Base-by-base conservation (phyloP, 805 yeast species). In the Candida orba region DNA sequence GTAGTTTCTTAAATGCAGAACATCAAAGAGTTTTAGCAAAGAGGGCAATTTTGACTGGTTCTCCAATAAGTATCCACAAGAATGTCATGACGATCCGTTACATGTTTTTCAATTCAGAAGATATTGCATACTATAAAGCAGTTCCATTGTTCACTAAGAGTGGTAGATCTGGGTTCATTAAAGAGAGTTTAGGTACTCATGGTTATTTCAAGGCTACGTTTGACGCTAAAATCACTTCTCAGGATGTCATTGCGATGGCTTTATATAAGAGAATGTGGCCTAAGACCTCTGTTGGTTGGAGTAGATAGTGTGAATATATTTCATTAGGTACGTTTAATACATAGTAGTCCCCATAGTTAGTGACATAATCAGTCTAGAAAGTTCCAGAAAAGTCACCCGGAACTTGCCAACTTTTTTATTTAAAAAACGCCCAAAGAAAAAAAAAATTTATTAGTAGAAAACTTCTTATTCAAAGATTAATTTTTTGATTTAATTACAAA, bases 141-240 rank as follows among this genome's bases (percentile, higher is more conserved):
- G 84, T 93, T 52, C 98, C 98, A 36, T 68, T 93, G 48, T 93
- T 88, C 65, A 90, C 98, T 35, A 88, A 86, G 63, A 75, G 81
- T 56, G 99, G 99, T 40, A 80, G 97, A 64, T 74, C 89, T 18
- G 99, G 99, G 43, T 84, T 84, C 64, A 91, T 95, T 62, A 91
- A 87, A 65, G 97, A 91, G 63, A 78, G 90, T 60, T 73, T 93
- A 69, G 99, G 99, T 67, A 93, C 99, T 2, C 99, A 93, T 62
- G 99, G 99, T 50, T 88, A 91, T 70, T 90, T 84, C 77, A 93
- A 93, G 68, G 96, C 97, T 22, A 84, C 85, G 8, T 93, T 93
- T 57, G 97, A 93, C 60, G 91, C 90, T 46, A 86, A 83, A 57
- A 69, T 95, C 56, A 79, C 84, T 41, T 84, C 96, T 0, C 97